Evolutionary conservation across 2,329 filamentous ascomycete species (phyloP), one percentile per base, ranked within the genome.

Genomic region (Fusarium tuaranense): DNA sequence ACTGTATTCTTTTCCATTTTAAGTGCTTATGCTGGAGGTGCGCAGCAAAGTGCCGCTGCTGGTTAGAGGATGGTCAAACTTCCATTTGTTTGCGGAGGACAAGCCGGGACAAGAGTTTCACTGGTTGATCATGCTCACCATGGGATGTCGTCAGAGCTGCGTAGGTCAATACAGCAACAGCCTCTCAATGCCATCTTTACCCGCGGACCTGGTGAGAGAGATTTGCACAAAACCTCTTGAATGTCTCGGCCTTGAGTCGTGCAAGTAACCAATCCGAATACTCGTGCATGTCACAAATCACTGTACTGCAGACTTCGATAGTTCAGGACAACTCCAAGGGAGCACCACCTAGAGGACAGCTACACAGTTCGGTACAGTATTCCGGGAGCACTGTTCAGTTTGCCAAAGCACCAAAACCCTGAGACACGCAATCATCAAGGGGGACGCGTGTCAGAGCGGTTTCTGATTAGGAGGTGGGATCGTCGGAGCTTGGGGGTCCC

Each of bases 371-470:
- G 57, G 53, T 22, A 66, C 68, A 72, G 65, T 74, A 63, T 65
- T 53, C 59, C 59, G 53, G 46, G 27, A 34, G 34, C 20, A n/a
- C 48, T 53, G 48, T 25, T 18, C 20, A 59, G 32, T 25, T 59
- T 38, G 60, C 44, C 36, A 65, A n/a, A 55, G 61, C 34, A 41
- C 39, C 44, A 22, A 38, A 20, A 20, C 20, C 64, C 66, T 67
- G 67, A 75, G 72, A 67, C 66, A 70, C 73, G 70, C 59, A 59
- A 65, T 68, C 48, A 59, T 68, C 72, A 72, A 63, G 41, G 60
- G 68, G 68, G 76, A 78, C 76, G 76, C 76, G 76, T 78, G 76
- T 78, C 76, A 74, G 67, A 74, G 69, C 30, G 30, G 68, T 78
- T 76, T 71, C 70, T 74, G 63, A 67, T 74, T 69, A 39, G 67